Evolutionary conservation across 129 eudicot species (phyloP).

Genomic region (Calendula officinalis): DNA sequence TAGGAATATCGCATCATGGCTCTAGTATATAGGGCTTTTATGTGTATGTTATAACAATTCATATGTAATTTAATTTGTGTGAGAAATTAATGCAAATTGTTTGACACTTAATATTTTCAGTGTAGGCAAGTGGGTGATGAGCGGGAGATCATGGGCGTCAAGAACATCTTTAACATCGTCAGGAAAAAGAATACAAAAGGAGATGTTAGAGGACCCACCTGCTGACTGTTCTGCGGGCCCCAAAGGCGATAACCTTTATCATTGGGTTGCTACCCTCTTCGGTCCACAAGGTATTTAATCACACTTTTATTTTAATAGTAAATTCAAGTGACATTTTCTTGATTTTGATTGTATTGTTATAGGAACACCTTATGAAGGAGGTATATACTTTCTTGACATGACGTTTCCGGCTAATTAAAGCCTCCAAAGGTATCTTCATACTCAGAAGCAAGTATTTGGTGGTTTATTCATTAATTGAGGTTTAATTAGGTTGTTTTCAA

Average conservation of each 20-base stretch:
- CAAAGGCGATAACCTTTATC: constrained; percentile 95
- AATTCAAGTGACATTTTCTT: no score
- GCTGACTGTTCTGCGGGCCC: constrained; percentile 90
- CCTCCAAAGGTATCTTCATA: constrained; percentile 99
- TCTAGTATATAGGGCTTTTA: no score
- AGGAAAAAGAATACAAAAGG: constrained; percentile 92
- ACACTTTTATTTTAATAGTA: no score
- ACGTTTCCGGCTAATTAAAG: constrained; percentile 79
- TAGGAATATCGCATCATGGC: no score
- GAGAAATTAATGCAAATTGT: no score
- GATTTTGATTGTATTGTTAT: constrained; percentile 1
- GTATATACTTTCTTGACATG: constrained; percentile 94
- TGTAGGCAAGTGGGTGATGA: constrained; percentile 41
- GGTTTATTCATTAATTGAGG: no score
- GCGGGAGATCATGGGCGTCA: constrained; percentile 82
- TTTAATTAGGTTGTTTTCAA: constrained; percentile 90
- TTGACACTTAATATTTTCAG: no score
- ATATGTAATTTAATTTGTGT: no score
- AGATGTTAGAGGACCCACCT: constrained; percentile 87
- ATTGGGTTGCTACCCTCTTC: constrained; percentile 94
- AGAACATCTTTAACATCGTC: constrained; percentile 79
- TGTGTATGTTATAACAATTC: no score
- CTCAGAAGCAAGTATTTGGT: no score
- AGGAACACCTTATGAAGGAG: constrained; percentile 96
- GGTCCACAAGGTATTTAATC: constrained; percentile 79